Evolutionary conservation across 148 eudicot species (phyloP).

Genomic region (Silene conica): DNA sequence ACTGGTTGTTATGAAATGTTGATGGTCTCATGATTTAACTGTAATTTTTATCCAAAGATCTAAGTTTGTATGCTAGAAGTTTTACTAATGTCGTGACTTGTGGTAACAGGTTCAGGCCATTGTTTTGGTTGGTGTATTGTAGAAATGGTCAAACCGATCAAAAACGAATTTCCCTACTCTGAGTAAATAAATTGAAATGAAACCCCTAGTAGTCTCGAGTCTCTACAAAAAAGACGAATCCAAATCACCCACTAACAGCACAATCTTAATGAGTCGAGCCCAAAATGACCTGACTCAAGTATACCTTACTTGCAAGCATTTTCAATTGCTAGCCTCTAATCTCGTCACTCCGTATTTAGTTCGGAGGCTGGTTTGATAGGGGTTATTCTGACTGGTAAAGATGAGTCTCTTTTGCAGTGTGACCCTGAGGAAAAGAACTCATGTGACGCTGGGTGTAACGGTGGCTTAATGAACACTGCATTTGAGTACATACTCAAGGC

Average conservation of each 20-base stretch:
- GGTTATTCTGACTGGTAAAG: not conserved
- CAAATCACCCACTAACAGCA: no score
- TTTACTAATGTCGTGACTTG: not conserved
- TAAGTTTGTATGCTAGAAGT: not conserved
- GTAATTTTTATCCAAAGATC: not conserved
- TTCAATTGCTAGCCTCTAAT: not conserved
- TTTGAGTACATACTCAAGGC: constrained; percentile 72
- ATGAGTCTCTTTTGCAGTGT: constrained; percentile 41
- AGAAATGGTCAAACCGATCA: no score
- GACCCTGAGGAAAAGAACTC: constrained; percentile 57
- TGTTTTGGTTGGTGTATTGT: no score
- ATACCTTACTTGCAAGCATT: not conserved
- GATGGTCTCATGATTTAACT: not conserved
- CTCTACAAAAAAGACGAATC: no score
- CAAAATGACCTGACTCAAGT: no score
- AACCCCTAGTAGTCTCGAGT: no score
- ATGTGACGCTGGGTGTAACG: constrained; percentile 74
- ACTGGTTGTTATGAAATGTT: not conserved
- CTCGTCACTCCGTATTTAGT: no score
- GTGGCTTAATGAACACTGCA: constrained; percentile 81
- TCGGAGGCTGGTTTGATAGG: not conserved
- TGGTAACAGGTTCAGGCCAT: no score
- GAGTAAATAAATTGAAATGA: no score
- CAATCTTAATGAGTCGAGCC: no score
- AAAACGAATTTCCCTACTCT: not conserved